phyloP scores from a whole-genome alignment of 768 basidiomycete species.

The Kwoniella botswanensis region DNA sequence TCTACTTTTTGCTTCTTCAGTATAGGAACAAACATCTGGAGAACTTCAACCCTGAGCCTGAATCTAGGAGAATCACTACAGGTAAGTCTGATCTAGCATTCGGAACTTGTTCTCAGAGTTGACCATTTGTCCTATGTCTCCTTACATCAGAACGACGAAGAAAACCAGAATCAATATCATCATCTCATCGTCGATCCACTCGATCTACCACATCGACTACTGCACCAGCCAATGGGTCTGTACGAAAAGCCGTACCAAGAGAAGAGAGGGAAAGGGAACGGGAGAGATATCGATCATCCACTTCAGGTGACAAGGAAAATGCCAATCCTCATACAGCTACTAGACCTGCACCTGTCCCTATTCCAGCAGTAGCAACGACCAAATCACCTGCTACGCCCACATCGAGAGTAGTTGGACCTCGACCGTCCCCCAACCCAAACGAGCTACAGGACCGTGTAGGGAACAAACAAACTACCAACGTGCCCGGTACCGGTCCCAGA shows the following conservation, averaged over 20 bases:
- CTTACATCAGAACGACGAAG: slow-evolving; percentile 11
- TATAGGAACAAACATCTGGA: slow-evolving; percentile 72
- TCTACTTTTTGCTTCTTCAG: slow-evolving; percentile 80
- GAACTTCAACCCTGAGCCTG: slow-evolving; percentile 61
- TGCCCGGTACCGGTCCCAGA: not conserved
- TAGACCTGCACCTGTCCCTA: slow-evolving; percentile 21
- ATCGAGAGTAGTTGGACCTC: slow-evolving; percentile 19
- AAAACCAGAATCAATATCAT: slow-evolving; percentile 5
- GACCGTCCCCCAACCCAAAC: slow-evolving; percentile 18
- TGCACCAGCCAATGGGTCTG: not conserved
- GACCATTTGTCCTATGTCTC: not conserved
- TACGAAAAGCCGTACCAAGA: slow-evolving; percentile 24
- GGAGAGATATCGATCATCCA: not conserved
- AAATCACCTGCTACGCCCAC: slow-evolving; percentile 20
- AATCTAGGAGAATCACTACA: slow-evolving; percentile 15
- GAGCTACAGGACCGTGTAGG: slow-evolving; percentile 2
- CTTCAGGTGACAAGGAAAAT: slow-evolving; percentile 12
- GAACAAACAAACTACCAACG: not conserved
- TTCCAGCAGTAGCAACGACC: not conserved
- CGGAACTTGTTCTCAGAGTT: not conserved
- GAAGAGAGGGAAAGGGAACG: slow-evolving; percentile 22
- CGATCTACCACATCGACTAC: slow-evolving; percentile 13
- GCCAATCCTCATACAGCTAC: slow-evolving; percentile 18
- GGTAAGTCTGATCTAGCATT: slow-evolving; percentile 5
- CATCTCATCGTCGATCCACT: slow-evolving; percentile 8